Percentiles rank a stretch among this genome's conserved stretches.
Conservation (phyloP, 768 basidiomycete species). For the Tylopilus rubrobrunneus region DNA sequence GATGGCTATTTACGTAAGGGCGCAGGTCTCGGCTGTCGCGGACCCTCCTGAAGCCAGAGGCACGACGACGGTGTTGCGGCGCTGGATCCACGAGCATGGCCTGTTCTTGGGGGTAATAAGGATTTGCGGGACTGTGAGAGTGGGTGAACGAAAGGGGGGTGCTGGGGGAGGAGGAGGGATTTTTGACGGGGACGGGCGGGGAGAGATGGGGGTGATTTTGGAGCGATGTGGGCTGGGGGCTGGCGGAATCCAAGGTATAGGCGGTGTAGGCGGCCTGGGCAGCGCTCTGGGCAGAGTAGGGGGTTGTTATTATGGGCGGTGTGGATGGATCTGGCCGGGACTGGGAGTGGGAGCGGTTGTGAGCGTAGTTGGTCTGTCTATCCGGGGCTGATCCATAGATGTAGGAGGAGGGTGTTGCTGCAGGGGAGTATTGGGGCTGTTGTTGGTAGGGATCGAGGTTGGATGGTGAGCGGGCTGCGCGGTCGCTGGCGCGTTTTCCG, state of each 20-base stretch:
- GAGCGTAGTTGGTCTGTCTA: conserved; percentile 45
- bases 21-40: conserved; percentile 73
- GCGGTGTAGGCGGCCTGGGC: conserved; percentile 42
- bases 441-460: conserved; percentile 71
- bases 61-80: conserved; percentile 56
- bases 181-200: conserved; percentile 44
- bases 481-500: no score
- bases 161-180: conserved; percentile 63
- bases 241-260: conserved; percentile 64
- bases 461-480: no score
- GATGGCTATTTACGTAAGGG: conserved; percentile 63
- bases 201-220: conserved; percentile 51
- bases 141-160: conserved; percentile 71
- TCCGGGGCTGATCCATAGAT: conserved; percentile 36
- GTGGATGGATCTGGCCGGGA: conserved; percentile 49
- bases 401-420: conserved; percentile 46
- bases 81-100: conserved; percentile 68
- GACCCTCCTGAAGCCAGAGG: conserved; percentile 76
- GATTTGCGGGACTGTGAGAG: conserved; percentile 46
- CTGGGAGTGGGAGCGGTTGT: conserved; percentile 56
- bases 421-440: conserved; percentile 59
- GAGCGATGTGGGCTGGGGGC: conserved; percentile 51
- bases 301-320: conserved; percentile 42
- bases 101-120: conserved; percentile 62
- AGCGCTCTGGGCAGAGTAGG: conserved; percentile 54